phyloP scores from a whole-genome alignment of 495 filamentous ascomycete genomes.

The Podospora conica region DNA sequence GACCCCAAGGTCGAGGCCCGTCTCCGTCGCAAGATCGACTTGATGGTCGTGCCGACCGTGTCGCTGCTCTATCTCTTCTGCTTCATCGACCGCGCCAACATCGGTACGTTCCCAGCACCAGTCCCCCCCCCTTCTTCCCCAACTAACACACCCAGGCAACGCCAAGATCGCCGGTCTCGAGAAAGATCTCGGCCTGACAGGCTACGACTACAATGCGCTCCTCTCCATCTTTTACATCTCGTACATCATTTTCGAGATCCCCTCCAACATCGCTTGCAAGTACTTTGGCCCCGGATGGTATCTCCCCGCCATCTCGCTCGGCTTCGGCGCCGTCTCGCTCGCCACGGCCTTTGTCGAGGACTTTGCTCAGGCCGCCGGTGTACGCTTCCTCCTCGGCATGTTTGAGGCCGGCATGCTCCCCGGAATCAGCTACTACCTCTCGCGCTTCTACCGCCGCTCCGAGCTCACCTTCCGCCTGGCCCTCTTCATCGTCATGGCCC shows the following conservation, averaged over 20 bases:
- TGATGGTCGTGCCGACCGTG: conserved; percentile 48
- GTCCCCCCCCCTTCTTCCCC: conserved; percentile 38
- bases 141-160: conserved; percentile 18
- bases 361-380: conserved; percentile 32
- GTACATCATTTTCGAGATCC: conserved; percentile 66
- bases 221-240: conserved; percentile 61
- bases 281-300: conserved; percentile 51
- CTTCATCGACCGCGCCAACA: conserved; percentile 60
- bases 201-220: conserved; percentile 56
- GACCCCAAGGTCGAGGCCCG: conserved; percentile 54
- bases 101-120: conserved; percentile 41
- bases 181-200: conserved; percentile 50
- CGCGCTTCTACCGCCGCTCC: conserved; percentile 62
- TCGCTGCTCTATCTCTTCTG: conserved; percentile 54
- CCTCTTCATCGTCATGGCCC: conserved; percentile 68
- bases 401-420: conserved; percentile 68
- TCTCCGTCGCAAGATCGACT: conserved; percentile 48
- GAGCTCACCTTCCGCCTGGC: conserved; percentile 65
- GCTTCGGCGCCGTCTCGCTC: conserved; percentile 31
- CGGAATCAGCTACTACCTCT: conserved; percentile 68
- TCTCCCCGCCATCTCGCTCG: conserved; percentile 42
- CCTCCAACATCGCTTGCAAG: conserved; percentile 62
- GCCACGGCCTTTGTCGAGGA: conserved; percentile 54
- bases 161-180: conserved; percentile 49
- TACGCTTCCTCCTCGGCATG: conserved; percentile 53